Percentiles rank a stretch among this genome's conserved stretches.
phyloP scores from a whole-genome alignment of 2,329 filamentous ascomycete genomes.

The Talaromyces sp. region DNA sequence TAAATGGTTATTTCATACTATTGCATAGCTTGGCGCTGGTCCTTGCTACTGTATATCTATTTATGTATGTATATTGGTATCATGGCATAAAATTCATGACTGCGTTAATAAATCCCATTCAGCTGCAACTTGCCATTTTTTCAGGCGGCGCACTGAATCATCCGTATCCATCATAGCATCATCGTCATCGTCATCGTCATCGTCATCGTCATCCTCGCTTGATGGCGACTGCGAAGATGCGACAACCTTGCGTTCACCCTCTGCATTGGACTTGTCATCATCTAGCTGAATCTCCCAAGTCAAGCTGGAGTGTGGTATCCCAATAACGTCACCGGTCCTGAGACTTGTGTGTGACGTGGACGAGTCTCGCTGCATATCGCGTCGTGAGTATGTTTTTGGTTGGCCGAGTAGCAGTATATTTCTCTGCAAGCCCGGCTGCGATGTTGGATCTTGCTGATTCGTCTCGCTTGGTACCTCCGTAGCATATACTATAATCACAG shows the following conservation, averaged over 20 bases:
- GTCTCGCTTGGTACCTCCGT: background rate
- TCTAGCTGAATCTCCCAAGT: conserved; percentile 33
- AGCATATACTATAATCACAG: conserved; percentile 4
- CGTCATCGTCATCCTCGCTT: background rate
- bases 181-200: background rate
- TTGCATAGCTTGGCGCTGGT: background rate
- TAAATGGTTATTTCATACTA: background rate
- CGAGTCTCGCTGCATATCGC: background rate
- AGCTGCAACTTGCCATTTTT: conserved; percentile 32
- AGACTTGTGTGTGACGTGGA: background rate
- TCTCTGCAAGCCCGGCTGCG: background rate
- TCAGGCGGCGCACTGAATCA: background rate
- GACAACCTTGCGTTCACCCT: background rate
- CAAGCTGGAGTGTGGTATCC: conserved; percentile 24
- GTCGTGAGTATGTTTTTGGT: background rate
- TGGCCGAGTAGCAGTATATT: conserved; percentile 26
- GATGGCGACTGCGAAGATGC: conserved; percentile 7
- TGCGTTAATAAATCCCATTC: conserved; percentile 32
- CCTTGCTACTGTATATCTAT: background rate
- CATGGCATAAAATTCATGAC: background rate
- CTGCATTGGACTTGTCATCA: background rate
- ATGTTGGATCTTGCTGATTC: background rate
- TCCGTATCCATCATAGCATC: background rate
- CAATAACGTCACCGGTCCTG: conserved; percentile 20
- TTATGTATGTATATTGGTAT: background rate